Base-by-base conservation (phyloP, 805 yeast genomes). In the Lachancea thermotolerans region DNA sequence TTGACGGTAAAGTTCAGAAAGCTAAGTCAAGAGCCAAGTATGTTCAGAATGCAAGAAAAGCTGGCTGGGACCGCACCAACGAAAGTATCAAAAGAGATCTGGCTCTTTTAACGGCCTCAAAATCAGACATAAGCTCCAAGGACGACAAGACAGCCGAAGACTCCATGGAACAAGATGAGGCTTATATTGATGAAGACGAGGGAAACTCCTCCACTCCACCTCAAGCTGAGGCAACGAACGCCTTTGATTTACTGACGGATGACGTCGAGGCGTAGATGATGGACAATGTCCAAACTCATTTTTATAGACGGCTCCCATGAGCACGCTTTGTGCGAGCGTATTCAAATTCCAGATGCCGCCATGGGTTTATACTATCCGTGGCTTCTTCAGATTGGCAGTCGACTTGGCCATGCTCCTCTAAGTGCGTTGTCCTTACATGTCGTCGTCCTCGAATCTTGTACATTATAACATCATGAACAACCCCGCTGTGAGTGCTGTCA, bases 1-100 rank as follows among this genome's bases (percentile, higher is more conserved):
- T 82, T 42, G 72, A 78, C 15, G 73, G 75, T 37, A 84, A 82
- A 59, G 81, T 83, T 35, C 76, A 76, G 51, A 79, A 77, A 53
- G 79, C 87, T 51, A 75, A 81, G 25, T 72, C 73, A 39, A 74
- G 87, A 57, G 81, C 86, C 17, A 80, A 72, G 54, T 75, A 69
- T 52, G 79, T 83, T 27, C 82, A 78, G 54, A 67, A 62, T 16
- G 71, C 82, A 10, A 72, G 93, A 62, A 83, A 82, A 60, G 67
- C 85, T 0, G 82, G 78, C 12, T 84, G 91, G 93, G 89, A 82
- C 41, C 67, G 71, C 37, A 81, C 82, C 44, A 84, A 82, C 58
- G 68, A 74, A 47, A 60, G 63, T 28, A 73, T 79, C 10, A 71
- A 59, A 45, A 61, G 63, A 42, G 63, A 61, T 36, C 40, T 54